Percentiles rank a stretch among this genome's conserved stretches.
Conservation (phyloP, 2,329 filamentous ascomycete genomes). For the Fusarium concolor region DNA sequence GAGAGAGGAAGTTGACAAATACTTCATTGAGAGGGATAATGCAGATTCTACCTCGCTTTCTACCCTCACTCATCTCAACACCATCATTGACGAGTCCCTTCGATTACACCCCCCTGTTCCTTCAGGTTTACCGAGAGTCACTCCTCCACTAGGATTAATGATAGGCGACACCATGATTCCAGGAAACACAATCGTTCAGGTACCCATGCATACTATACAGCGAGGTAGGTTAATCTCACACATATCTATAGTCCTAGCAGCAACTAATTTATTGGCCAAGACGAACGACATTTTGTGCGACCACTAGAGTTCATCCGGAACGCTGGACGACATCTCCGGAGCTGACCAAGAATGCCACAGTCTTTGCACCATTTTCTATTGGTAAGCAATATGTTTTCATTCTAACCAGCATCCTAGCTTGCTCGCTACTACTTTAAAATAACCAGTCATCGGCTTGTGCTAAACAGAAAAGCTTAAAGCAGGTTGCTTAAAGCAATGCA, state of each 20-base stretch:
- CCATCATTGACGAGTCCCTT: conserved; percentile 55
- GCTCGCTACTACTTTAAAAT: too few relatives aligned
- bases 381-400: conserved; percentile 18
- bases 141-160: conserved; percentile 52
- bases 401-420: too few relatives aligned
- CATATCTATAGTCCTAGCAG: fast-evolving
- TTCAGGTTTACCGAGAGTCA: conserved; percentile 50
- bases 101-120: conserved; percentile 54
- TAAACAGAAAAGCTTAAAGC: neutral
- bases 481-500: neutral
- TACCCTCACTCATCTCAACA: conserved; percentile 49
- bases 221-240: conserved; percentile 50
- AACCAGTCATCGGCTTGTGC: too few relatives aligned
- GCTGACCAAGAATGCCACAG: conserved; percentile 48
- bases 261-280: neutral
- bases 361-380: conserved; percentile 51
- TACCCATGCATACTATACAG: conserved; percentile 35
- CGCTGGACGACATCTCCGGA: conserved; percentile 51
- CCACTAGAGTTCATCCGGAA: conserved; percentile 52
- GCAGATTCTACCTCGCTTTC: conserved; percentile 36
- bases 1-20: conserved; percentile 51
- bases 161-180: conserved; percentile 36
- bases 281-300: conserved; percentile 46
- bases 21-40: conserved; percentile 14
- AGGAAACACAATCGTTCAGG: conserved; percentile 28